These are phyloP conservation scores for Coemansia javaensis DNA, from an alignment of 192 early-diverging fungal species.

Conservation along the genomic window DNA sequence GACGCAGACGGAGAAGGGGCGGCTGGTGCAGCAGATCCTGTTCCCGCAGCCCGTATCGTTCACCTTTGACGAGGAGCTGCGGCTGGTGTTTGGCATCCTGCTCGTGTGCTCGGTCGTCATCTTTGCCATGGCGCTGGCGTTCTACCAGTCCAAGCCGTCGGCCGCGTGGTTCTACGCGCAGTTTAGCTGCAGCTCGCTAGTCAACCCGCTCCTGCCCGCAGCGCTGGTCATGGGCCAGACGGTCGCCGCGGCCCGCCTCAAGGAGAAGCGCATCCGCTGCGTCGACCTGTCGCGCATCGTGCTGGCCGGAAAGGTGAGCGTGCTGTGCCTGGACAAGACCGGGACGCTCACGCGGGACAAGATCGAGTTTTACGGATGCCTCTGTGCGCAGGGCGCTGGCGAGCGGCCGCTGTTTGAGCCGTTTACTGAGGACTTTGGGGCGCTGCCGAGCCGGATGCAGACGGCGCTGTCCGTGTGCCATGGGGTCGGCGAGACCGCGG, in stretches of 20 bases:
- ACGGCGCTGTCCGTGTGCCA: constrained; percentile 54
- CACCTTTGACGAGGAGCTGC: constrained; percentile 67
- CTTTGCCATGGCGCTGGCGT: constrained; percentile 42
- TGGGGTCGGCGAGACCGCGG: constrained; percentile 52
- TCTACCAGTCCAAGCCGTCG: constrained; percentile 21
- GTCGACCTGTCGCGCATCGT: constrained; percentile 65
- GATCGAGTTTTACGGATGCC: constrained; percentile 54
- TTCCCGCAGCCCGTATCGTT: constrained; percentile 61
- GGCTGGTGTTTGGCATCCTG: constrained; percentile 60
- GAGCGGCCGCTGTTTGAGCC: constrained; percentile 1
- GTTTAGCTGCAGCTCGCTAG: constrained; percentile 61
- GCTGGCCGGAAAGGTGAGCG: constrained; percentile 62
- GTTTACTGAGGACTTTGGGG: constrained; percentile 2
- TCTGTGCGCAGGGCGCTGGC: too few relatives aligned
- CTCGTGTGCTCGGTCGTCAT: constrained; percentile 54
- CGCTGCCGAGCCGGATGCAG: constrained; percentile 8
- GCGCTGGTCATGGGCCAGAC: constrained; percentile 66
- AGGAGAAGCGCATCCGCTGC: constrained; percentile 58
- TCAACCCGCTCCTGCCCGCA: constrained; percentile 63
- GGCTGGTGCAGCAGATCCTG: constrained; percentile 64
- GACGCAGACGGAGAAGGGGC: constrained; percentile 57
- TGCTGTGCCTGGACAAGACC: constrained; percentile 64
- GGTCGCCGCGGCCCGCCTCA: constrained; percentile 56
- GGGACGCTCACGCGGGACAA: constrained; percentile 64
- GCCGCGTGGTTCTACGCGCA: constrained; percentile 65